Evolutionary conservation across 139 green algal genomes (phyloP), one percentile per base, ranked within the genome.

Genomic region (Picochlorum sp.): DNA sequence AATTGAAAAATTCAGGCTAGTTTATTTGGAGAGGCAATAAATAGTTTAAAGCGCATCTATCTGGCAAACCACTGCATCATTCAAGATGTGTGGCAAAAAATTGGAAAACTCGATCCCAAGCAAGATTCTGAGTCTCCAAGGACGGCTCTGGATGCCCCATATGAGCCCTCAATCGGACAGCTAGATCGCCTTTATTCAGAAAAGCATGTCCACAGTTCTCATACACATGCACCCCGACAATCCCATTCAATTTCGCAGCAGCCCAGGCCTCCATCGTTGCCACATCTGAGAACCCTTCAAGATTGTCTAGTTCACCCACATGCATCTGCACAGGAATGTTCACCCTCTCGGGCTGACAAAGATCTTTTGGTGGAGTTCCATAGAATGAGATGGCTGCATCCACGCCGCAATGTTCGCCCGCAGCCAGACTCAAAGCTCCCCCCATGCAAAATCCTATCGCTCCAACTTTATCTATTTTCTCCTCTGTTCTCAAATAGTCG

Each of bases 371-470:
- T 9, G 80, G 77, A 0, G 71, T 81, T 64, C 82, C 82, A 60
- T 90, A 90, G 45, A 83, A 89, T 13, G 74, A 61, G 5, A 49
- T 76, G 0, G 67, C 76, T 18, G 33, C 49, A 7, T 77, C 57
- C 4, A 87, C 39, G 7, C 51, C 65, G 1, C 64, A 65, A n/a
- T 85, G 66, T 57, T 86, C 65, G 0, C 75, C 76, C 1, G 74
- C 76, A 1, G 72, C 61, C 30, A 88, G 75, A 1, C 56, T 68
- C 14, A 90, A 64, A 1, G 81, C 76, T 12, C 82, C 82, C 29
- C 83, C 83, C 79, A 87, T 89, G 69, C 79, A 89, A 67, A 86
- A 86, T 7, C 82, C 82, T 16, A 76, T 70, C 22, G 61, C 33
- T 55, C 25, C 29, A 32, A 75, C 67, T 72, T 81, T 75, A 25